Evolutionary conservation across 202 grass and related monocot species (phyloP).

Genomic region (Thinopyrum obtusiflorum): DNA sequence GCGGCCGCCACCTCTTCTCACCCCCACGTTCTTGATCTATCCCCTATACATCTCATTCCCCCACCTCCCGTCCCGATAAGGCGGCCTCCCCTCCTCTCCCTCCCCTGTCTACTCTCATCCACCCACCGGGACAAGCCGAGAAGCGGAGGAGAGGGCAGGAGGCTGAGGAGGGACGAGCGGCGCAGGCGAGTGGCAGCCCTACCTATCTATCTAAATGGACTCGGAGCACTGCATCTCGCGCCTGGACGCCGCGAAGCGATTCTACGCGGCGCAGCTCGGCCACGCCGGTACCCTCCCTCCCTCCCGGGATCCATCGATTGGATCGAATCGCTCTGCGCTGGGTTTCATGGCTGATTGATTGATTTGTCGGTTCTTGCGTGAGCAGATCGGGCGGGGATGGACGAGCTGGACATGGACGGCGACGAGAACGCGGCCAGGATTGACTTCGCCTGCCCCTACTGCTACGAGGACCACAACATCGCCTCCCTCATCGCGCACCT

Average conservation of each 20-base stretch:
- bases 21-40: too few relatives aligned
- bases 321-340: neutral
- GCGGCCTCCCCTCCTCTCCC: too few relatives aligned
- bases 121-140: too few relatives aligned
- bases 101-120: too few relatives aligned
- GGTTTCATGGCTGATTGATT: neutral
- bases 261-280: conserved; percentile 74
- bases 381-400: conserved; percentile 72
- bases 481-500: conserved; percentile 82
- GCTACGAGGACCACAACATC: conserved; percentile 95
- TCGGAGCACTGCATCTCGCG: conserved; percentile 97
- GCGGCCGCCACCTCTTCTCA: too few relatives aligned
- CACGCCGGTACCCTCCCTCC: conserved; percentile 32
- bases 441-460: conserved; percentile 92
- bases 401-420: conserved; percentile 83
- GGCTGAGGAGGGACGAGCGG: too few relatives aligned
- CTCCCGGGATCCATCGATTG: neutral
- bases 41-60: too few relatives aligned
- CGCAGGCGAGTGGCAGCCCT: too few relatives aligned
- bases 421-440: conserved; percentile 56
- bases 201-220: conserved; percentile 8
- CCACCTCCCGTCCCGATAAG: too few relatives aligned
- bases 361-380: neutral
- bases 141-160: too few relatives aligned
- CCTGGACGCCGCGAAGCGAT: conserved; percentile 90